phyloP scores from a whole-genome alignment of 176 grass and related monocot genomes.

The Neostapfia colusana region DNA sequence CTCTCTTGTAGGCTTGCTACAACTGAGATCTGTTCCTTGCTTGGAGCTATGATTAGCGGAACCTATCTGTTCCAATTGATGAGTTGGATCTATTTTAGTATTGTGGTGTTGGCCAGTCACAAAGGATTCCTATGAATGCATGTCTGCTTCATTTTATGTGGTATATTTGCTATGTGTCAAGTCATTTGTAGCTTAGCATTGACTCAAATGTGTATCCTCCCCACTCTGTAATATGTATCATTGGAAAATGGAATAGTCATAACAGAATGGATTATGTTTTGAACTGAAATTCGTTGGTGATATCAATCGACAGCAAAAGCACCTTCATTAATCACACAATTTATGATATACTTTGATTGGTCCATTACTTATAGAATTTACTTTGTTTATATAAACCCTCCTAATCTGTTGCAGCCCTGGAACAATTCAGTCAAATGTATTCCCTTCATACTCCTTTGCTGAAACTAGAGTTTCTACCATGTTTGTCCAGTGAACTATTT shows the following conservation, averaged over 20 bases:
- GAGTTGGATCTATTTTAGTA: neutral
- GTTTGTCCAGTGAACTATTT: neutral
- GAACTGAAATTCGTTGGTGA: neutral
- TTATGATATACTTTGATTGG: neutral
- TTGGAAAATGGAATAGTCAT: neutral
- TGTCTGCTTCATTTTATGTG: neutral
- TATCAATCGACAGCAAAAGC: neutral
- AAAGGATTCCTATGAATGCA: neutral
- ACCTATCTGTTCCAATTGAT: neutral
- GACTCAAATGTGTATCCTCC: neutral
- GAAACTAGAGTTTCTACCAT: neutral
- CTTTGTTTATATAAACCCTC: neutral
- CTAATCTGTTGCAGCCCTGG: neutral
- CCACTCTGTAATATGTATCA: neutral
- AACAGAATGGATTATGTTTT: neutral
- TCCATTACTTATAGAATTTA: neutral
- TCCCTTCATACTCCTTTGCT: neutral
- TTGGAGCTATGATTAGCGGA: neutral
- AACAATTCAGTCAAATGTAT: neutral
- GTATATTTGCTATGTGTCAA: neutral
- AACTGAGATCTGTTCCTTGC: no score
- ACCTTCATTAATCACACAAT: neutral
- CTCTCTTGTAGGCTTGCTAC: no score
- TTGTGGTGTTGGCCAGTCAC: neutral
- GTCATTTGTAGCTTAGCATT: neutral